Percentiles rank a stretch among this genome's conserved stretches.
Conservation (phyloP, 495 filamentous ascomycete genomes). For the Trichoderma gamsii region DNA sequence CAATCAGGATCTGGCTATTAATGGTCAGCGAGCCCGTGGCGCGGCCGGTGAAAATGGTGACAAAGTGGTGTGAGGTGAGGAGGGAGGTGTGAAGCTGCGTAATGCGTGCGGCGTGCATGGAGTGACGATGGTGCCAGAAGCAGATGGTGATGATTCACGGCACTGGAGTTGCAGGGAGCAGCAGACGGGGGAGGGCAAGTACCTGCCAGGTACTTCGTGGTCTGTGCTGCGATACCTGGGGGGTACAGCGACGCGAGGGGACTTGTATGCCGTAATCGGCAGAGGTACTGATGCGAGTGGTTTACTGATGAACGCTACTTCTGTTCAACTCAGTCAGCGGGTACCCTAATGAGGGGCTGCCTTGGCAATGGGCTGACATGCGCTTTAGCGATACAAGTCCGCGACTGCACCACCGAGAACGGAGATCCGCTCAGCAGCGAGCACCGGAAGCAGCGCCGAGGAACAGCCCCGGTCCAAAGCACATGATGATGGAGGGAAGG, state of each 20-base stretch:
- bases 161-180: background rate
- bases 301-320: background rate
- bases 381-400: background rate
- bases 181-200: background rate
- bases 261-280: no score
- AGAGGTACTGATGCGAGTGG: no score
- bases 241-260: no score
- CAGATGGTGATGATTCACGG: slow-evolving; percentile 1
- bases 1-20: slow-evolving; percentile 1
- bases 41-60: background rate
- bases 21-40: slow-evolving; percentile 4
- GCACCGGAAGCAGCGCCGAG: slow-evolving; percentile 4
- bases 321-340: background rate
- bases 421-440: slow-evolving; percentile 2
- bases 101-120: background rate
- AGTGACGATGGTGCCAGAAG: slow-evolving; percentile 8
- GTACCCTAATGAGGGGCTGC: background rate
- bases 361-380: background rate
- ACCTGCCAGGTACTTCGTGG: background rate
- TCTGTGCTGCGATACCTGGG: no score
- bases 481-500: background rate
- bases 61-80: background rate
- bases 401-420: slow-evolving; percentile 1
- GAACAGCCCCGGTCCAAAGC: background rate
- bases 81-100: slow-evolving; percentile 6